Evolutionary conservation across 2,329 filamentous ascomycete species (phyloP).

Genomic region (Botrytis fabae): DNA sequence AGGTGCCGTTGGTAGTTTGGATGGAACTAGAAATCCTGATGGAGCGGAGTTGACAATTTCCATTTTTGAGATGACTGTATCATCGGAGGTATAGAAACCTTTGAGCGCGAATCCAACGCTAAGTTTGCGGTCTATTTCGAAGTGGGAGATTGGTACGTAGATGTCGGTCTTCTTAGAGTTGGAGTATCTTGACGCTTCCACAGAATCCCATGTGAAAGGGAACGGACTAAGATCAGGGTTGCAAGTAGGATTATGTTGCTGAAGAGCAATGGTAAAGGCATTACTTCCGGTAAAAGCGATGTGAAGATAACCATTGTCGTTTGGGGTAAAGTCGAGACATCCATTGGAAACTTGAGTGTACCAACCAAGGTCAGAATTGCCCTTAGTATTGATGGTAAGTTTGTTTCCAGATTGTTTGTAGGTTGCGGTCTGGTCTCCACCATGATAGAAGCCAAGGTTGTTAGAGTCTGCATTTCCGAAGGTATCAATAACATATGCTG

Average conservation of each 20-base stretch:
- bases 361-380: slow-evolving; percentile 60
- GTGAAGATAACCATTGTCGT: slow-evolving; percentile 61
- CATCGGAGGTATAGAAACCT: slow-evolving; percentile 59
- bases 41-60: slow-evolving; percentile 62
- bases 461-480: slow-evolving; percentile 57
- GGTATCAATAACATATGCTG: slow-evolving; percentile 59
- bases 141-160: slow-evolving; percentile 67
- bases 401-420: slow-evolving; percentile 52
- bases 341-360: slow-evolving; percentile 57
- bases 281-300: slow-evolving; percentile 62
- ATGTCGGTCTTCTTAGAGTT: slow-evolving; percentile 52
- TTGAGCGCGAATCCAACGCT: slow-evolving; percentile 61
- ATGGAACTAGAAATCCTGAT: slow-evolving; percentile 51
- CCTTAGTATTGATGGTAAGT: slow-evolving; percentile 56
- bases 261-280: slow-evolving; percentile 63
- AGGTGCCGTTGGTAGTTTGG: slow-evolving; percentile 60
- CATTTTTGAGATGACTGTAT: slow-evolving; percentile 55
- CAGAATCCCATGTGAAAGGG: slow-evolving; percentile 67
- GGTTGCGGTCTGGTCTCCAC: slow-evolving; percentile 59
- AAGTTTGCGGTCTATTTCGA: slow-evolving; percentile 58
- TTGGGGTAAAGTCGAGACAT: slow-evolving; percentile 57
- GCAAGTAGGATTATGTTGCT: slow-evolving; percentile 65
- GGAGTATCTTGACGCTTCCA: slow-evolving; percentile 63
- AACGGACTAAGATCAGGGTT: slow-evolving; percentile 56
- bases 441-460: slow-evolving; percentile 64